phyloP scores from a whole-genome alignment of 163 green algal species.

The Scenedesmus sp. region DNA sequence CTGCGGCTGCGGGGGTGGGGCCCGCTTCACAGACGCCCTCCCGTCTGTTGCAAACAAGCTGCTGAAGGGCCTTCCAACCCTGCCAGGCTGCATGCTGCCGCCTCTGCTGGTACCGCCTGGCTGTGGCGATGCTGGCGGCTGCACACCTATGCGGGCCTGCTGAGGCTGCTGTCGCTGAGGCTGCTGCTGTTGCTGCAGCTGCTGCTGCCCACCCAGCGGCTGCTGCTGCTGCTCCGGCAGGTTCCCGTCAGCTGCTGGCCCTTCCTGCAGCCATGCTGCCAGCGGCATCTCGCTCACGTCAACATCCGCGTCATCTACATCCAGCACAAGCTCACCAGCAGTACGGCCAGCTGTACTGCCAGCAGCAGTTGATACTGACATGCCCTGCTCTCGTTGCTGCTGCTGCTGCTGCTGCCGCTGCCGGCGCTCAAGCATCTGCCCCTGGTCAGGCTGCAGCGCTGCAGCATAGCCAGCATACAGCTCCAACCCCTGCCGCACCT shows the following conservation, averaged over 20 bases:
- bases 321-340: constrained; percentile 7
- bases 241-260: not conserved
- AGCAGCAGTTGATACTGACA: not conserved
- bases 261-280: constrained; percentile 25
- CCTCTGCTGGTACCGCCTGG: not conserved
- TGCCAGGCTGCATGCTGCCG: not conserved
- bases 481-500: constrained; percentile 20
- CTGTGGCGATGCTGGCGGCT: not conserved
- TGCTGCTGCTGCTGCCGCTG: constrained; percentile 20
- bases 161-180: no score
- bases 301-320: constrained; percentile 9
- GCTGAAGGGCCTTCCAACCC: constrained; percentile 9
- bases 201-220: not conserved
- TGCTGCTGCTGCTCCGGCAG: not conserved
- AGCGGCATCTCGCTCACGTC: constrained; percentile 9
- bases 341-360: not conserved
- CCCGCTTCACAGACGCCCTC: not conserved
- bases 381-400: not conserved
- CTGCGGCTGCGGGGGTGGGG: not conserved
- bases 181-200: not conserved
- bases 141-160: not conserved
- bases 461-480: not conserved
- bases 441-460: constrained; percentile 11
- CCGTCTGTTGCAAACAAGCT: not conserved
- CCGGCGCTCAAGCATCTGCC: not conserved